Evolutionary conservation across 306 rosid species (phyloP).

Genomic region (Sechiopsis laciniata): DNA sequence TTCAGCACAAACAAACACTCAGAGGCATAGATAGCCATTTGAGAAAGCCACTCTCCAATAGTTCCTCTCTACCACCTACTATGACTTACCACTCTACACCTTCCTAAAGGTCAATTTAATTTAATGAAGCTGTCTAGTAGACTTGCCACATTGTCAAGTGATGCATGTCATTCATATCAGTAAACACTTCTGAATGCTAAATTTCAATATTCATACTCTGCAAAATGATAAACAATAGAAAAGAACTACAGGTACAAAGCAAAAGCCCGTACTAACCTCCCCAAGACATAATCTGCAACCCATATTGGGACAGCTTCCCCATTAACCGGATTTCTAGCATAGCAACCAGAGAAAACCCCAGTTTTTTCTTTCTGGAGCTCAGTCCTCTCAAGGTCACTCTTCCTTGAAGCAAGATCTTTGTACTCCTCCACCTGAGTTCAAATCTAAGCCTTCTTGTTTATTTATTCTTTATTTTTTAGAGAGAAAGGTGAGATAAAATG

Average conservation of each 20-base stretch:
- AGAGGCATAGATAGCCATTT: not conserved
- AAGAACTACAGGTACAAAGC: conserved; percentile 12
- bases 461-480: conserved; percentile 13
- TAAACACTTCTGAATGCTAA: conserved; percentile 18
- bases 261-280: conserved; percentile 54
- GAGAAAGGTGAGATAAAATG: conserved; percentile 7
- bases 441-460: conserved; percentile 34
- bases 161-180: not conserved
- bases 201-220: conserved; percentile 17
- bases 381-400: conserved; percentile 97
- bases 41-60: not conserved
- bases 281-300: conserved; percentile 98
- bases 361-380: conserved; percentile 98
- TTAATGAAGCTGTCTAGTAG: not conserved
- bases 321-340: conserved; percentile 82
- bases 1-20: not conserved
- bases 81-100: not conserved
- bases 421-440: conserved; percentile 77
- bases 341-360: conserved; percentile 84
- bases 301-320: conserved; percentile 84
- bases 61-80: not conserved
- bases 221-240: conserved; percentile 12
- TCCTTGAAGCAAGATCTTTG: conserved; percentile 61
- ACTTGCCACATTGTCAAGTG: not conserved
- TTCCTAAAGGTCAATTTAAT: conserved; percentile 20